Percentiles rank a stretch among this genome's conserved stretches.
Conservation (phyloP, 768 basidiomycete genomes). For the Auriscalpium orientale region DNA sequence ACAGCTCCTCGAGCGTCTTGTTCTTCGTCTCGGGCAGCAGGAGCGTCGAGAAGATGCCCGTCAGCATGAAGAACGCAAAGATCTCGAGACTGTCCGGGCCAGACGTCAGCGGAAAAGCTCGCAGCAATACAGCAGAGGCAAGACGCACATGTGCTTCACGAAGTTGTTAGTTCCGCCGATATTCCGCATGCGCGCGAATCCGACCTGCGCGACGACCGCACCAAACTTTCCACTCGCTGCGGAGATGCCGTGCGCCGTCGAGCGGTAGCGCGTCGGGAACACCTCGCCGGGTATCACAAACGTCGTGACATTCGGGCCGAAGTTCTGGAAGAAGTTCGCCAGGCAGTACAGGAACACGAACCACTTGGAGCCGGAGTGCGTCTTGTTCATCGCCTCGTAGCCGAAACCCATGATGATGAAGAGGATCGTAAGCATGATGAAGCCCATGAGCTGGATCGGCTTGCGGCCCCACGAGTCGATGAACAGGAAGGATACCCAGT, state of each 20-base stretch:
- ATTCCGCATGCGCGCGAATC: slow-evolving; percentile 60
- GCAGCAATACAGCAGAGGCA: neutral
- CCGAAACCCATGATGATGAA: slow-evolving; percentile 71
- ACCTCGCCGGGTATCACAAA: slow-evolving; percentile 77
- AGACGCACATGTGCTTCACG: slow-evolving; percentile 60
- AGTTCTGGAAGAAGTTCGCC: slow-evolving; percentile 89
- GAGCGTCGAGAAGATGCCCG: slow-evolving; percentile 74
- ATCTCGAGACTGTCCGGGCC: slow-evolving; percentile 50
- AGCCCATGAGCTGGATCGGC: slow-evolving; percentile 77
- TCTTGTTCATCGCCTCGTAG: slow-evolving; percentile 48
- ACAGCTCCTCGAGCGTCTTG: slow-evolving; percentile 59
- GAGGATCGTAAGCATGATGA: slow-evolving; percentile 53
- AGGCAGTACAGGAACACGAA: slow-evolving; percentile 83
- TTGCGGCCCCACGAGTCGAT: slow-evolving; percentile 79
- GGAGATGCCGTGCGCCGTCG: slow-evolving; percentile 77
- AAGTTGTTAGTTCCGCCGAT: slow-evolving; percentile 58
- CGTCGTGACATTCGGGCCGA: slow-evolving; percentile 75
- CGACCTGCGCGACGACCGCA: slow-evolving; percentile 75
- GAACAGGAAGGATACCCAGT: slow-evolving; percentile 55
- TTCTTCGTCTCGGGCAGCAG: slow-evolving; percentile 76
- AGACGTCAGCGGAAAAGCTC: neutral
- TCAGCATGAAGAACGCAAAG: slow-evolving; percentile 83
- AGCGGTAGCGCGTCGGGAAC: slow-evolving; percentile 86
- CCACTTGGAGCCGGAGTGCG: slow-evolving; percentile 35
- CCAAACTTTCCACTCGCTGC: slow-evolving; percentile 81